These are phyloP conservation scores for Chlamydomonas sphaeroides DNA, from an alignment of 139 green algal species.

Conservation along the genomic window DNA sequence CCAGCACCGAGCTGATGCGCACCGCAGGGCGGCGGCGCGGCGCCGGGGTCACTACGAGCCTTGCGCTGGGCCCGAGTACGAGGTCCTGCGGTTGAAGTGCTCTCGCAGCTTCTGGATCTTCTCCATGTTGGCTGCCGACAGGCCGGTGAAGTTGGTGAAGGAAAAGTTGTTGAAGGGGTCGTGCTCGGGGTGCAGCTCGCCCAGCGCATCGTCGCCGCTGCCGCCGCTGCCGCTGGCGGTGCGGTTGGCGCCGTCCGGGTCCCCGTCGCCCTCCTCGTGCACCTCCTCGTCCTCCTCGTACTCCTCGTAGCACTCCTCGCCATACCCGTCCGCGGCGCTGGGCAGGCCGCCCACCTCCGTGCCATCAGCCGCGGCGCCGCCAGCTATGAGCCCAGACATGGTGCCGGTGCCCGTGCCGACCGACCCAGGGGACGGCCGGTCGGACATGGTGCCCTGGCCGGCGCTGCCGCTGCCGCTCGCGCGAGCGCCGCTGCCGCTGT, in stretches of 20 bases:
- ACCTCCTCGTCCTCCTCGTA: not conserved
- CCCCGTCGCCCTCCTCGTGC: not conserved
- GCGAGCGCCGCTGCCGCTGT: conserved; percentile 5
- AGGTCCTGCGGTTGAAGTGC: conserved; percentile 28
- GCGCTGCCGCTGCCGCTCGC: not conserved
- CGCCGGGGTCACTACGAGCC: not conserved
- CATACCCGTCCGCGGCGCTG: not conserved
- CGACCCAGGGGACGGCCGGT: conserved; percentile 17
- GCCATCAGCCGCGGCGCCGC: not conserved
- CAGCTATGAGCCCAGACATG: not conserved
- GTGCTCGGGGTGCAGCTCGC: conserved; percentile 12
- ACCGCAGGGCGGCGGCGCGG: too few relatives aligned
- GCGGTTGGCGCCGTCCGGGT: not conserved
- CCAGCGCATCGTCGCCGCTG: conserved; percentile 17
- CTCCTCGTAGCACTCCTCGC: not conserved
- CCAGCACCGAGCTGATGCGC: not conserved
- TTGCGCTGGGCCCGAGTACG: conserved; percentile 12
- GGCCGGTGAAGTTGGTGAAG: conserved; percentile 54
- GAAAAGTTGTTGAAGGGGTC: conserved; percentile 57
- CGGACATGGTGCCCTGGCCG: conserved; percentile 1
- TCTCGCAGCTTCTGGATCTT: conserved; percentile 54
- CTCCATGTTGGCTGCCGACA: conserved; percentile 52
- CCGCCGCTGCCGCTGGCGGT: conserved; percentile 1
- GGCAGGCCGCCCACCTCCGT: not conserved
- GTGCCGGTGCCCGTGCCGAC: not conserved